A percentile compares a stretch with the other conserved stretches of the same genome.
Conservation (phyloP, 805 yeast genomes). For the Myxozyma monticola region DNA sequence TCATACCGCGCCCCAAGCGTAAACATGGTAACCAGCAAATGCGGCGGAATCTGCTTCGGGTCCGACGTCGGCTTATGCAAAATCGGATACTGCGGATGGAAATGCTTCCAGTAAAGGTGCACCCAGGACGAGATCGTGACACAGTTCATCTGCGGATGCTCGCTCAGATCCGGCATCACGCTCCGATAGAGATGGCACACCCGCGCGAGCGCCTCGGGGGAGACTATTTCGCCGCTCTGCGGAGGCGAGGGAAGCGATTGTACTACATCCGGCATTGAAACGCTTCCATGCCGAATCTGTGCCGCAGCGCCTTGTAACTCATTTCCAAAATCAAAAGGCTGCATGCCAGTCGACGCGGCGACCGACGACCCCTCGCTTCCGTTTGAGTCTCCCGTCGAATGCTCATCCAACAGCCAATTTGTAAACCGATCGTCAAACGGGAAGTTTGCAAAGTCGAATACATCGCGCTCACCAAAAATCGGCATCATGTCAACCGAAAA, state of each 20-base stretch:
- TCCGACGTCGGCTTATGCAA: slow-evolving; percentile 43
- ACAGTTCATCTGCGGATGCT: slow-evolving; percentile 17
- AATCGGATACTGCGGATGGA: slow-evolving; percentile 44
- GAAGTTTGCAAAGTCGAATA: slow-evolving; percentile 20
- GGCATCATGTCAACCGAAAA: slow-evolving; percentile 19
- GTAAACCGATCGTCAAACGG: slow-evolving; percentile 27
- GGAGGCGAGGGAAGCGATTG: slow-evolving; percentile 6
- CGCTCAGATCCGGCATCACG: slow-evolving; percentile 12
- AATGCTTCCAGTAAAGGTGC: slow-evolving; percentile 41
- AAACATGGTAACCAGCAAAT: slow-evolving; percentile 34
- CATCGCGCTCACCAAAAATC: slow-evolving; percentile 23
- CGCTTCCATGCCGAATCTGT: not conserved
- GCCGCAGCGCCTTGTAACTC: too few relatives aligned
- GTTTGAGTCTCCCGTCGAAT: slow-evolving; percentile 7
- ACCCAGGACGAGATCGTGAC: slow-evolving; percentile 32
- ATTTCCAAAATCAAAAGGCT: too few relatives aligned
- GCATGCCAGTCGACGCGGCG: too few relatives aligned
- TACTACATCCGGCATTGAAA: not conserved
- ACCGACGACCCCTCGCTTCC: slow-evolving; percentile 11
- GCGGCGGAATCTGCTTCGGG: slow-evolving; percentile 30
- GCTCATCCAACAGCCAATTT: slow-evolving; percentile 22
- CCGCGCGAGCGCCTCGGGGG: slow-evolving; percentile 14
- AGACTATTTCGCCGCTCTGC: slow-evolving; percentile 10
- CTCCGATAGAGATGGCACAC: slow-evolving; percentile 7
- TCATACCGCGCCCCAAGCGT: slow-evolving; percentile 36